Evolutionary conservation across 2,329 filamentous ascomycete genomes (phyloP).

Genomic region (Cladosporium sp.): DNA sequence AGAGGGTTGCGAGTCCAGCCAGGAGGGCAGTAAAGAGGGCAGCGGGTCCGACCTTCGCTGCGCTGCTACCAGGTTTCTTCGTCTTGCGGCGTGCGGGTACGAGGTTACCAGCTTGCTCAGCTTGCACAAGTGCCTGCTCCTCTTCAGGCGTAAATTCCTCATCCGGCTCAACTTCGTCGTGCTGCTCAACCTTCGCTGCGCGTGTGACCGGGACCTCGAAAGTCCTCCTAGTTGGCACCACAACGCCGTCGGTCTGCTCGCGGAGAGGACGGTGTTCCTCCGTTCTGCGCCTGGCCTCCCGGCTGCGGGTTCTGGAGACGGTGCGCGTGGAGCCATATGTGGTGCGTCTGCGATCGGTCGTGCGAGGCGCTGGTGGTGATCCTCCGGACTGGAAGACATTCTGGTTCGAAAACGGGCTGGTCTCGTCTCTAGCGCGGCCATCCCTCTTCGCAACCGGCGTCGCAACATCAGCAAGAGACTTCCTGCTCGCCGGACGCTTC

Average conservation of each 20-base stretch:
- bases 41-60: conserved; percentile 60
- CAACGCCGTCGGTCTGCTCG: conserved; percentile 48
- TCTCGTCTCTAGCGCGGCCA: conserved; percentile 30
- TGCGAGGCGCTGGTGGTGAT: conserved; percentile 37
- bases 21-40: conserved; percentile 66
- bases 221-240: conserved; percentile 50
- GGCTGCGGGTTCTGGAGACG: conserved; percentile 38
- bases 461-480: conserved; percentile 19
- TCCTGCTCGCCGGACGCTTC: conserved; percentile 29
- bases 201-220: conserved; percentile 53
- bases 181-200: conserved; percentile 35
- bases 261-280: conserved; percentile 38
- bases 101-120: conserved; percentile 48
- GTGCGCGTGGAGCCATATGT: conserved; percentile 39
- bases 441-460: conserved; percentile 26
- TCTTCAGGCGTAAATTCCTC: conserved; percentile 95
- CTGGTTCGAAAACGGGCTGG: conserved; percentile 72
- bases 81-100: conserved; percentile 36
- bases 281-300: conserved; percentile 37
- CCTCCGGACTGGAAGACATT: conserved; percentile 72
- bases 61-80: conserved; percentile 38
- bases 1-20: conserved; percentile 71
- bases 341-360: conserved; percentile 52
- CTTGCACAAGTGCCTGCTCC: conserved; percentile 69
- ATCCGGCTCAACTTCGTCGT: conserved; percentile 56